Evolutionary conservation across 345 rosid species (phyloP).

Genomic region (Durio zibethinus): DNA sequence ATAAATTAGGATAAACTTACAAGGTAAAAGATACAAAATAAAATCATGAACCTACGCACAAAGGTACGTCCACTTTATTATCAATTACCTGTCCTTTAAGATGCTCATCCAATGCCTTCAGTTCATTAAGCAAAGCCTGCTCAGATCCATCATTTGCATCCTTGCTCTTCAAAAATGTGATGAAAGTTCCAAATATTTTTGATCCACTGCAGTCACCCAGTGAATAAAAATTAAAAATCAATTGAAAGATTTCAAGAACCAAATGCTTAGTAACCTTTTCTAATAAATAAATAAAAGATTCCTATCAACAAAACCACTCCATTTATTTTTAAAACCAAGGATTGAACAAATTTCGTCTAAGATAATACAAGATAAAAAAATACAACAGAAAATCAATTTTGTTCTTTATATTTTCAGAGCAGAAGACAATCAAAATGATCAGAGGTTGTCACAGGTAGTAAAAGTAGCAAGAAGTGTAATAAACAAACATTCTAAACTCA

Average conservation of each 20-base stretch:
- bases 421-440: neutral
- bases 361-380: neutral
- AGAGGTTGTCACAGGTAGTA: neutral
- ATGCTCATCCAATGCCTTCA: slow-evolving; percentile 78
- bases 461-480: neutral
- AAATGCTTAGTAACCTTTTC: neutral
- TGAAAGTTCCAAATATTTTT: slow-evolving; percentile 59
- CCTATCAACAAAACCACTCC: neutral
- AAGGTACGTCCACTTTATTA: neutral
- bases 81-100: slow-evolving; percentile 52
- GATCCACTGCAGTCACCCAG: slow-evolving; percentile 47
- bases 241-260: neutral
- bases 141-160: slow-evolving; percentile 70
- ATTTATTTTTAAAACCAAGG: neutral
- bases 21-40: neutral
- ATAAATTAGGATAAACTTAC: neutral
- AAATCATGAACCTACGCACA: neutral
- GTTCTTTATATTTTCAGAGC: neutral
- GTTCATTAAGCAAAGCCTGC: slow-evolving; percentile 65
- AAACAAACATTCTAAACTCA: neutral
- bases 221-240: neutral
- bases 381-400: neutral
- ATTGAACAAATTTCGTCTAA: neutral
- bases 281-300: neutral
- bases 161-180: slow-evolving; percentile 74